Base-by-base conservation (phyloP, 352 stramenopile species). In the Plasmopara viticola region DNA sequence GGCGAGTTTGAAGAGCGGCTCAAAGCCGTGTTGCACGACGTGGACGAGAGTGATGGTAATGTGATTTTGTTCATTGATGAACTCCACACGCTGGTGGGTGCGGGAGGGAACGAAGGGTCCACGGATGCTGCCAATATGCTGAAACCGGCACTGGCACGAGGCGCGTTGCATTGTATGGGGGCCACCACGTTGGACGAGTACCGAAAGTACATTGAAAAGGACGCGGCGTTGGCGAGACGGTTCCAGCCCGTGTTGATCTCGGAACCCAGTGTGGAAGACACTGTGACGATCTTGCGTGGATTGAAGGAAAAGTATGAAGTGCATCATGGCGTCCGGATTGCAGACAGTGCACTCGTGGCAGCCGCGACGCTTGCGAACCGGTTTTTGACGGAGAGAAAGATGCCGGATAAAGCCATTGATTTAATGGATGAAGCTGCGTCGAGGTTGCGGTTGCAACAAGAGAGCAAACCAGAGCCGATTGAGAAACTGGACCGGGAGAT, bases 1-100 rank as follows among this genome's bases (percentile, higher is more conserved):
- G 94, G 95, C 42, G 94, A 98, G 66, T 99, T 99, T 60, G 96
- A 99, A 78, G 95, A 99, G 71, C 75, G 95, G 30, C 70, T 99
- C 4, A 98, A 98, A 67, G 84, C 85, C 14, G 92, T 98, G 33
- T 63, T 98, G 12, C 95, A 97, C 63, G 90, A 98, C 56, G 94
- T 98, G 29, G 88, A 96, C 41, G 84, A 96, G 35, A 95, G 79
- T 62, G 79, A 97, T n/a, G 95, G 95, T 15, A 78, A 97, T 39
- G 86, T 98, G 13, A 93, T 98, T 56, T 55, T 98, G 14, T 98
- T 98, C 54, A 98, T 98, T 58, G 95, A 98, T 67, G 94, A 98
- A 66, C 77, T 98, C 49, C 92, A 98, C 48, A 96, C 85, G 25
- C 62, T 98, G 4, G 82, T 97, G n/a, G 95, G 95, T 1, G 87